These are phyloP conservation scores for Gymnopilus dilepis DNA, from an alignment of 768 basidiomycete species.

Conservation along the genomic window DNA sequence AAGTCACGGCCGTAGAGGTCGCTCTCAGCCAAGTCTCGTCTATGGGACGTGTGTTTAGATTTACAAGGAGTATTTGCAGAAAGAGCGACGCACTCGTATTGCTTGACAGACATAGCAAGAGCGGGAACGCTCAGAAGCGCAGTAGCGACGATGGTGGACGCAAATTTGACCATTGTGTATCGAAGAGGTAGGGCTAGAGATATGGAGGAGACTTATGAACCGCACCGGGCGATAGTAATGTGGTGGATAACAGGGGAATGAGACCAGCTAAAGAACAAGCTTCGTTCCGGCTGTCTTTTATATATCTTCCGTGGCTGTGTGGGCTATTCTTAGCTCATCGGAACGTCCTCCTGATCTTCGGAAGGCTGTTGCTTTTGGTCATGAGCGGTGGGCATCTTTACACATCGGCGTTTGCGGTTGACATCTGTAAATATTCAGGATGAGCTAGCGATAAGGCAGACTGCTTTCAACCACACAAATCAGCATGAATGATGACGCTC, in stretches of 20 bases:
- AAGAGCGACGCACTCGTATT: constrained; percentile 14
- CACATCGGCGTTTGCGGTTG: not conserved
- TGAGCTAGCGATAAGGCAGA: not conserved
- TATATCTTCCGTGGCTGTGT: not conserved
- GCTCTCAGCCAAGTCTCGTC: not conserved
- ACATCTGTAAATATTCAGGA: not conserved
- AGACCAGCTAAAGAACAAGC: constrained; percentile 27
- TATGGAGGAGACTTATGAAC: not conserved
- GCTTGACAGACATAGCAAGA: constrained; percentile 17
- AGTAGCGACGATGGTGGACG: constrained; percentile 16
- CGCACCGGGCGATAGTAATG: constrained; percentile 22
- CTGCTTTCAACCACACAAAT: too few relatives aligned
- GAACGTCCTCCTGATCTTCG: not conserved
- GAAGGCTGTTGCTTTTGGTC: constrained; percentile 1
- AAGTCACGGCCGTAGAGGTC: constrained; percentile 13
- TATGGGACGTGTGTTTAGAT: not conserved
- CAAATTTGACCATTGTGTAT: constrained; percentile 24
- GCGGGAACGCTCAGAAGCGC: constrained; percentile 23
- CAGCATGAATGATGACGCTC: too few relatives aligned
- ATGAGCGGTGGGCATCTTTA: not conserved
- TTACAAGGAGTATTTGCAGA: not conserved
- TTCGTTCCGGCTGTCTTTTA: constrained; percentile 1
- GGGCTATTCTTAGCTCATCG: not conserved
- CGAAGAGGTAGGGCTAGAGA: constrained; percentile 1
- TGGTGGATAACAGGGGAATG: constrained; percentile 15